phyloP scores from a whole-genome alignment of 2,329 filamentous ascomycete genomes.

The Verticillium tricorpus region DNA sequence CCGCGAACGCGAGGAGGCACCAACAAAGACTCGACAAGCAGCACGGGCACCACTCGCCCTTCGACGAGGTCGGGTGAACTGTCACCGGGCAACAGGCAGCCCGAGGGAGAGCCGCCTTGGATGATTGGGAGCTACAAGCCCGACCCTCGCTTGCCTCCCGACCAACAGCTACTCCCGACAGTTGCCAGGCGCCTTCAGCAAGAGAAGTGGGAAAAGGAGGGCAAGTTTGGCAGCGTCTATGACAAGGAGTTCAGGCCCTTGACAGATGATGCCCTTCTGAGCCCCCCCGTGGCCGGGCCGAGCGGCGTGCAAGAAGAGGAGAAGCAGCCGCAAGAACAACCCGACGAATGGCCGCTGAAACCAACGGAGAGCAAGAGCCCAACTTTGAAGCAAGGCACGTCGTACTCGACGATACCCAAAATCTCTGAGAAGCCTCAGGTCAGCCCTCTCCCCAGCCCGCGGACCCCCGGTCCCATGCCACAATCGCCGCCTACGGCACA shows the following conservation, averaged over 20 bases:
- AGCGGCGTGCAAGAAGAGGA: slow-evolving; percentile 19
- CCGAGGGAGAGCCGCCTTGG: slow-evolving; percentile 96
- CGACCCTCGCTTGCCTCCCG: slow-evolving; percentile 86
- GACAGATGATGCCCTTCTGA: slow-evolving; percentile 57
- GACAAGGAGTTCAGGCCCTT: slow-evolving; percentile 84
- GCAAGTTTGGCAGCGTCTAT: slow-evolving; percentile 78
- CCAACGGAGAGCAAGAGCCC: slow-evolving; percentile 42
- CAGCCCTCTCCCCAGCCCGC: slow-evolving; percentile 40
- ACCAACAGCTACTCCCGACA: slow-evolving; percentile 92
- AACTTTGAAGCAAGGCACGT: slow-evolving; percentile 37
- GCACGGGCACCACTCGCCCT: slow-evolving; percentile 51
- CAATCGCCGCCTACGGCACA: slow-evolving; percentile 24
- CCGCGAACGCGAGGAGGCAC: slow-evolving; percentile 61
- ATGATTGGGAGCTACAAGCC: slow-evolving; percentile 92
- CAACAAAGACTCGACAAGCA: slow-evolving; percentile 38
- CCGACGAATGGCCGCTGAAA: slow-evolving; percentile 57
- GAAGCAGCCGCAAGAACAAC: slow-evolving; percentile 19
- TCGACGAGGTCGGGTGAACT: slow-evolving; percentile 58
- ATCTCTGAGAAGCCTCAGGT: slow-evolving; percentile 41
- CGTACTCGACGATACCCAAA: slow-evolving; percentile 61
- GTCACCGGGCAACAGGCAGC: slow-evolving; percentile 52
- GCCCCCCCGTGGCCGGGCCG: slow-evolving; percentile 33
- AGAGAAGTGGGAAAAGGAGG: slow-evolving; percentile 92
- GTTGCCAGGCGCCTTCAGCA: slow-evolving; percentile 88
- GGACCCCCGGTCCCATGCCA: slow-evolving; percentile 28